These are phyloP conservation scores for Chimonanthus praecox DNA, from an alignment of 164 flowering plant genomes.

Conservation along the genomic window DNA sequence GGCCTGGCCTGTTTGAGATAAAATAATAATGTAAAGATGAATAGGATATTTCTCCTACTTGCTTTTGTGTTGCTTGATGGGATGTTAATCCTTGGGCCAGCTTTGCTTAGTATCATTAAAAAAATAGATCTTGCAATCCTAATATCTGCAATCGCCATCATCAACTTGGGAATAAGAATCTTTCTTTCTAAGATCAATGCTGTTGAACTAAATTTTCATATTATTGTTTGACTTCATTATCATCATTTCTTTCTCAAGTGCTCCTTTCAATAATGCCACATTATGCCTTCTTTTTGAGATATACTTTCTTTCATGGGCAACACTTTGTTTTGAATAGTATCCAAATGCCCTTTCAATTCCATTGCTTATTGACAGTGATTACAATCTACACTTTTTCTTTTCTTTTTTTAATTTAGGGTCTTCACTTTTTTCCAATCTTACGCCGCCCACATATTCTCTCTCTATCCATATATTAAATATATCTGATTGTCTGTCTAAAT, in stretches of 20 bases:
- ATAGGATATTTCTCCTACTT: not conserved
- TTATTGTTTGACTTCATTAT: not conserved
- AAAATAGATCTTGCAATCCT: not conserved
- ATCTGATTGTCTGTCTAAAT: too few relatives aligned
- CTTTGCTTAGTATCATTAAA: not conserved
- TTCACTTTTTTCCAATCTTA: too few relatives aligned
- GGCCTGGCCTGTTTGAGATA: too few relatives aligned
- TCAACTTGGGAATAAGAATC: slow-evolving; percentile 11
- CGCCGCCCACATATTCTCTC: too few relatives aligned
- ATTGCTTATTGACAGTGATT: not conserved
- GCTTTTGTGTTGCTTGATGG: not conserved
- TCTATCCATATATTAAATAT: too few relatives aligned
- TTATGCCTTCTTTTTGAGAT: not conserved
- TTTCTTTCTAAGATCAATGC: slow-evolving; percentile 8
- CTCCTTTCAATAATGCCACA: not conserved
- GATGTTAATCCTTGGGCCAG: not conserved
- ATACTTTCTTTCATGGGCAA: not conserved
- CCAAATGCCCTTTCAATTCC: not conserved
- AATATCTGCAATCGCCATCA: not conserved
- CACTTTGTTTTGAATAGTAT: not conserved
- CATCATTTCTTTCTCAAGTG: not conserved
- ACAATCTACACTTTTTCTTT: not conserved
- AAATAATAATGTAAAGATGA: too few relatives aligned
- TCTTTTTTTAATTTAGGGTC: too few relatives aligned
- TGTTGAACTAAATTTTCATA: not conserved